These are phyloP conservation scores for Vigna trinervia DNA, from an alignment of 306 rosid genomes.

Conservation along the genomic window DNA sequence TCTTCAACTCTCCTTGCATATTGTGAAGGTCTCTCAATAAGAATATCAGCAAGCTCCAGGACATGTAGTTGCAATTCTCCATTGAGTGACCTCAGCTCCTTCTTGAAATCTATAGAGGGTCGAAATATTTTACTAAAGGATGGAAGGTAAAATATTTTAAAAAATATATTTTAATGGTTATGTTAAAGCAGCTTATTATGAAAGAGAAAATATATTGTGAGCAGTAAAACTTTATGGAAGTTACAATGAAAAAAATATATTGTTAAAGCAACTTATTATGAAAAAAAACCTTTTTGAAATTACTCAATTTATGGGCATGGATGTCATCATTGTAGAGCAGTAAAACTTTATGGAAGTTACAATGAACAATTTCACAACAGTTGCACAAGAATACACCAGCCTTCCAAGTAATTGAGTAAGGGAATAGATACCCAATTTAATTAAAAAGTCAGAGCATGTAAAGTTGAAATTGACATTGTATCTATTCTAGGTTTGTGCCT, in stretches of 20 bases:
- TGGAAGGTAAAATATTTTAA: background rate
- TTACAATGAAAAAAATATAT: too few relatives aligned
- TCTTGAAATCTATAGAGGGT: constrained; percentile 71
- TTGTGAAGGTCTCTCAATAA: constrained; percentile 90
- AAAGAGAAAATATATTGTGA: constrained; percentile 2
- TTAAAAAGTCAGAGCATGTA: background rate
- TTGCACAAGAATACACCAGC: constrained; percentile 11
- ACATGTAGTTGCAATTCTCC: constrained; percentile 85
- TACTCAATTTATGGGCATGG: background rate
- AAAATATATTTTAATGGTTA: background rate
- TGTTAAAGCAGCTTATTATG: background rate
- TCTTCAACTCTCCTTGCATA: constrained; percentile 98
- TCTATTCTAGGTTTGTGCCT: background rate
- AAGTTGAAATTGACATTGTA: constrained; percentile 5
- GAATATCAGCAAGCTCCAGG: constrained; percentile 96
- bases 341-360: background rate
- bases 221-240: constrained; percentile 1
- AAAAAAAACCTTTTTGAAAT: background rate
- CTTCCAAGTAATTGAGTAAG: background rate
- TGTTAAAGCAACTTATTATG: background rate
- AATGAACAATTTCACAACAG: constrained; percentile 13
- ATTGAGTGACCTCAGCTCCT: constrained; percentile 87
- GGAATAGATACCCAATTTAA: background rate
- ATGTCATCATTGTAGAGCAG: background rate
- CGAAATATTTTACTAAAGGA: constrained; percentile 29